Conservation (phyloP, 768 basidiomycete species). For the Rhodosporidiobolus odoratus region DNA sequence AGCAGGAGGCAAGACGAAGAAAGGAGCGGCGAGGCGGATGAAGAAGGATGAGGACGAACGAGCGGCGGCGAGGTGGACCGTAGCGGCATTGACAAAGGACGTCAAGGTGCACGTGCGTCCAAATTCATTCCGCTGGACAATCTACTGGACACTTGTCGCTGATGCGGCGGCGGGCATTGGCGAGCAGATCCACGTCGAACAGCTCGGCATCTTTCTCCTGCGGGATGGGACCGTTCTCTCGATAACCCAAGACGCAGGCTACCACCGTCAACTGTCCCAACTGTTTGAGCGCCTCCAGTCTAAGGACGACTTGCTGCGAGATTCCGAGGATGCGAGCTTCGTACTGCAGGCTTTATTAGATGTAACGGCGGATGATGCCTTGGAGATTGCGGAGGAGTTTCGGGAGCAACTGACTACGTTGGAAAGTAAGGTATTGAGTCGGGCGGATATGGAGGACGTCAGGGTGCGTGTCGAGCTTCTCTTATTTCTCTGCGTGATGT, state of each 20-base stretch:
- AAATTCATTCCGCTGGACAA: too few species aligned
- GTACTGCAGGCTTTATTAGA: slow-evolving; percentile 67
- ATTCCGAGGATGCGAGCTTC: slow-evolving; percentile 62
- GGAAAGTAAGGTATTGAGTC: not conserved
- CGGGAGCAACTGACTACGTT: not conserved
- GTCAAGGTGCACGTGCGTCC: slow-evolving; percentile 24
- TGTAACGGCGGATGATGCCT: slow-evolving; percentile 61
- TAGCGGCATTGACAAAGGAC: slow-evolving; percentile 10
- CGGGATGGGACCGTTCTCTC: slow-evolving; percentile 54
- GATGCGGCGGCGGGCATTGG: not conserved
- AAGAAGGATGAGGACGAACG: slow-evolving; percentile 9
- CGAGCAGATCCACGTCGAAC: slow-evolving; percentile 52
- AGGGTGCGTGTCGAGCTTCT: slow-evolving; percentile 39
- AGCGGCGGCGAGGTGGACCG: slow-evolving; percentile 10
- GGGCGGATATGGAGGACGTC: slow-evolving; percentile 56
- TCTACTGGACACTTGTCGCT: too few species aligned
- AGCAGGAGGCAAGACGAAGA: not conserved
- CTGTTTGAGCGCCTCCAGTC: slow-evolving; percentile 22
- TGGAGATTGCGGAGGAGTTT: not conserved
- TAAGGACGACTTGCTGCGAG: slow-evolving; percentile 51
- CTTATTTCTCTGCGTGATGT: not conserved
- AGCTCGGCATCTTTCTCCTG: slow-evolving; percentile 65
- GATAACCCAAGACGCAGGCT: slow-evolving; percentile 21
- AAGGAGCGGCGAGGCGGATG: not conserved
- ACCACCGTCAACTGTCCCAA: slow-evolving; percentile 11